Conservation (phyloP, 805 yeast species). For the Yarrowia hollandica region DNA sequence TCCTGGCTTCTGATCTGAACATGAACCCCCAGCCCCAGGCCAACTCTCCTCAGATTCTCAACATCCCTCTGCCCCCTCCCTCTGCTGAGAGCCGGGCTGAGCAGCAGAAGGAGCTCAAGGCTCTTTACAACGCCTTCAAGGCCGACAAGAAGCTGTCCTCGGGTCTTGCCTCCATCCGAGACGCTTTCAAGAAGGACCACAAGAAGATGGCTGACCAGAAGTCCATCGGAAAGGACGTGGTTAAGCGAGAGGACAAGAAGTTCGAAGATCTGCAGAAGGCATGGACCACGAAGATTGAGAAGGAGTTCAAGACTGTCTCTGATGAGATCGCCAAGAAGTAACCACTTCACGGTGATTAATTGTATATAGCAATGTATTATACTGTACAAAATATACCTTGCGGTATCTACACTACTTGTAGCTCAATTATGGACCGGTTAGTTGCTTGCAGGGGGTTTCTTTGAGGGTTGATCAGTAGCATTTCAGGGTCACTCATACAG, state of each 20-base stretch:
- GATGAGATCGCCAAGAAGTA: constrained; percentile 26
- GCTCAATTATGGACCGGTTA: no score
- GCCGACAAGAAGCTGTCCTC: constrained; percentile 15
- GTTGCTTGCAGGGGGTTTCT: no score
- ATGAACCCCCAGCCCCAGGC: constrained; percentile 80
- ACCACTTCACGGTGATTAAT: neutral
- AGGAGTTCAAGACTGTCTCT: constrained; percentile 22
- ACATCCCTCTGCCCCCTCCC: constrained; percentile 71
- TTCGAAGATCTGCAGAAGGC: constrained; percentile 23
- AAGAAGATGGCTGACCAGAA: constrained; percentile 27
- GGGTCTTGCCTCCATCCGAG: constrained; percentile 21
- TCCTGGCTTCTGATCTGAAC: constrained; percentile 66
- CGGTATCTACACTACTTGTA: no score
- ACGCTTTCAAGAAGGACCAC: constrained; percentile 28
- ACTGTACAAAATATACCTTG: neutral
- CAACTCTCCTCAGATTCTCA: constrained; percentile 67
- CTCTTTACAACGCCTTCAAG: constrained; percentile 26
- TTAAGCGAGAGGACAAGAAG: constrained; percentile 28
- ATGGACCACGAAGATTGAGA: constrained; percentile 26
- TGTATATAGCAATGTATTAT: constrained; percentile 17
- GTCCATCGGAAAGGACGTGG: constrained; percentile 21
- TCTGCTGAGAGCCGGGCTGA: constrained; percentile 64
- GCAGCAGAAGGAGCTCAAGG: constrained; percentile 58
- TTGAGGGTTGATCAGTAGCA: no score
- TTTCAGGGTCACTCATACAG: no score